Evolutionary conservation across 768 basidiomycete species (phyloP).

Genomic region (Pleurotus eryngii): DNA sequence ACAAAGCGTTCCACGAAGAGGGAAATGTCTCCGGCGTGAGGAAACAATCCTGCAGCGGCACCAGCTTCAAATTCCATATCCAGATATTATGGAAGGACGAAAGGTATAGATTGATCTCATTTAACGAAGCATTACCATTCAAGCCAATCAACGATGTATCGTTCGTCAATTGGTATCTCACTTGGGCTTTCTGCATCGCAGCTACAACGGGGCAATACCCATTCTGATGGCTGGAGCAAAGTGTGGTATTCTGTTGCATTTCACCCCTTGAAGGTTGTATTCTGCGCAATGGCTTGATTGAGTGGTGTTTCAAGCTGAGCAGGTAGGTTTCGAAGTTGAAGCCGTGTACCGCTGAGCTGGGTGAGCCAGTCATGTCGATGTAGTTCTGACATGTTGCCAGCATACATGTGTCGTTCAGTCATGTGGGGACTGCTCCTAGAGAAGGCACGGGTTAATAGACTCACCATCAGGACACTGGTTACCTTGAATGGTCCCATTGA

Average conservation of each 20-base stretch:
- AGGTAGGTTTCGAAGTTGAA: conserved; percentile 16
- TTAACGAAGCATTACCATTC: conserved; percentile 11
- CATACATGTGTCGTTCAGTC: background rate
- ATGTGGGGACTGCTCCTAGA: background rate
- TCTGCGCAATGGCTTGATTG: conserved; percentile 9
- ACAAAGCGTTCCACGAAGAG: conserved; percentile 15
- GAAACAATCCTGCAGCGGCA: conserved; percentile 14
- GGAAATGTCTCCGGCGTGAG: conserved; percentile 15
- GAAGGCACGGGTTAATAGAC: background rate
- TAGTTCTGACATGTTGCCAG: conserved; percentile 11
- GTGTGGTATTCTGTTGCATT: conserved; percentile 14
- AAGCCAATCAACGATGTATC: conserved; percentile 15
- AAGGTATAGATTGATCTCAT: conserved; percentile 12
- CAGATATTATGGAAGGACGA: conserved; percentile 12
- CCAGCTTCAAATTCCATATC: conserved; percentile 16
- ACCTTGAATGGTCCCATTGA: too few relatives aligned
- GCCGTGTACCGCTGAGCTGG: conserved; percentile 10
- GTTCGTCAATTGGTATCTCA: conserved; percentile 12
- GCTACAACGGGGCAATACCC: conserved; percentile 13
- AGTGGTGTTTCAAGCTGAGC: conserved; percentile 13
- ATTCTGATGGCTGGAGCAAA: conserved; percentile 13
- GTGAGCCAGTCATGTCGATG: conserved; percentile 11
- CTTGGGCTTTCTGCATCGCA: conserved; percentile 14
- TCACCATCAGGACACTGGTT: conserved; percentile 14
- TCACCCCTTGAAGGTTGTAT: conserved; percentile 16